Percentiles rank a stretch among this genome's conserved stretches.
Conservation (phyloP, 805 yeast species). For the Sungouiella blattae region DNA sequence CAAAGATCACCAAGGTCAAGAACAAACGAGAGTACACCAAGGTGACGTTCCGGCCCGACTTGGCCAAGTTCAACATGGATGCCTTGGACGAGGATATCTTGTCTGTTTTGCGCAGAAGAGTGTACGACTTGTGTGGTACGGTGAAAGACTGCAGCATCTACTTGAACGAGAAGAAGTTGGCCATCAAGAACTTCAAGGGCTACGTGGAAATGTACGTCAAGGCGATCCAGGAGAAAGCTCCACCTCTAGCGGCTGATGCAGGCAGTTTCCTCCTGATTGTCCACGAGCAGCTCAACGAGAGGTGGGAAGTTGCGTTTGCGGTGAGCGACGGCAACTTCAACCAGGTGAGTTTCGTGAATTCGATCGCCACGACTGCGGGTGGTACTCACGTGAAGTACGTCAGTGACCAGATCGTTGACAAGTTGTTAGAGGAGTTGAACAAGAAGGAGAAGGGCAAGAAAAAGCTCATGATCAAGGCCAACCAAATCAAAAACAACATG, state of each 20-base stretch:
- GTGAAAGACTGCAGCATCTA: conserved; percentile 77
- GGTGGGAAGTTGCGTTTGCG: conserved; percentile 97
- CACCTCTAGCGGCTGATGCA: conserved; percentile 25
- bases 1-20: conserved; percentile 60
- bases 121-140: conserved; percentile 92
- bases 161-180: conserved; percentile 70
- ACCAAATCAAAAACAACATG: conserved; percentile 86
- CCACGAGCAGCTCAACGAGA: conserved; percentile 73
- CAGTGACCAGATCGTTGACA: conserved; percentile 78
- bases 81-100: conserved; percentile 75
- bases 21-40: conserved; percentile 76
- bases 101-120: conserved; percentile 87
- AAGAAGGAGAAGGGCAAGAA: conserved; percentile 65
- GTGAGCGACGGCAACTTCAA: conserved; percentile 86
- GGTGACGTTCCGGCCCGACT: conserved; percentile 84
- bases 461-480: conserved; percentile 73
- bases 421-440: conserved; percentile 61
- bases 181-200: conserved; percentile 71
- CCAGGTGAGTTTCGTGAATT: conserved; percentile 95
- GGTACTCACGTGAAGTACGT: conserved; percentile 92
- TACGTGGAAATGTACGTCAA: conserved; percentile 88
- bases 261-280: conserved; percentile 50
- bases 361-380: conserved; percentile 95
- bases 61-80: conserved; percentile 82
- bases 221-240: conserved; percentile 57